Conservation (phyloP, 169 alveolate species). For the Prorocentrum cordatum region DNA sequence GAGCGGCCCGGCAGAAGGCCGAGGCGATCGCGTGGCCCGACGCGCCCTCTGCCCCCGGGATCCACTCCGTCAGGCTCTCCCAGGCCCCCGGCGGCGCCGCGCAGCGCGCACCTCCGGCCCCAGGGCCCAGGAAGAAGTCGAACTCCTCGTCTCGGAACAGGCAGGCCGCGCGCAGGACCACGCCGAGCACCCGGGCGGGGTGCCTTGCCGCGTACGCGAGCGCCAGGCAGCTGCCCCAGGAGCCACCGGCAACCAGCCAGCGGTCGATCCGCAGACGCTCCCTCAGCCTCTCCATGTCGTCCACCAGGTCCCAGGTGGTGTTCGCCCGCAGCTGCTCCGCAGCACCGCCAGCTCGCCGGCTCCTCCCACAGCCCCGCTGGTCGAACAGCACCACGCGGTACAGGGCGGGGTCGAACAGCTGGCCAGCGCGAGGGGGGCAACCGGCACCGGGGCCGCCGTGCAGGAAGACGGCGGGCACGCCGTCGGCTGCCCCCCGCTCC, state of each 20-base stretch:
- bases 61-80: constrained; percentile 28
- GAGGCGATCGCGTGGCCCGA: constrained; percentile 39
- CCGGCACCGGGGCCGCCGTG: constrained; percentile 66
- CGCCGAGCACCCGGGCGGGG: constrained; percentile 62
- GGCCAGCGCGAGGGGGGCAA: constrained; percentile 5
- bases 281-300: constrained; percentile 70
- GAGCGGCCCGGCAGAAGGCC: constrained; percentile 33
- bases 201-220: constrained; percentile 70
- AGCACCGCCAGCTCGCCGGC: background rate
- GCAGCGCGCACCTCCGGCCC: constrained; percentile 1
- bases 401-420: constrained; percentile 12
- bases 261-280: constrained; percentile 63
- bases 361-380: constrained; percentile 46
- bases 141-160: constrained; percentile 22
- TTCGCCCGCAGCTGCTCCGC: constrained; percentile 42
- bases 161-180: constrained; percentile 69
- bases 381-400: constrained; percentile 38
- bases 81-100: constrained; percentile 9
- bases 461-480: constrained; percentile 28
- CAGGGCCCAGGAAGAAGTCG: constrained; percentile 24
- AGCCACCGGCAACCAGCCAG: constrained; percentile 72
- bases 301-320: constrained; percentile 56
- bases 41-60: background rate
- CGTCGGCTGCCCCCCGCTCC: constrained; percentile 28
- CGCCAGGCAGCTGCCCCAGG: constrained; percentile 73